phyloP scores from a whole-genome alignment of 2,329 filamentous ascomycete genomes.

The Aspergillus pseudoglaucus region DNA sequence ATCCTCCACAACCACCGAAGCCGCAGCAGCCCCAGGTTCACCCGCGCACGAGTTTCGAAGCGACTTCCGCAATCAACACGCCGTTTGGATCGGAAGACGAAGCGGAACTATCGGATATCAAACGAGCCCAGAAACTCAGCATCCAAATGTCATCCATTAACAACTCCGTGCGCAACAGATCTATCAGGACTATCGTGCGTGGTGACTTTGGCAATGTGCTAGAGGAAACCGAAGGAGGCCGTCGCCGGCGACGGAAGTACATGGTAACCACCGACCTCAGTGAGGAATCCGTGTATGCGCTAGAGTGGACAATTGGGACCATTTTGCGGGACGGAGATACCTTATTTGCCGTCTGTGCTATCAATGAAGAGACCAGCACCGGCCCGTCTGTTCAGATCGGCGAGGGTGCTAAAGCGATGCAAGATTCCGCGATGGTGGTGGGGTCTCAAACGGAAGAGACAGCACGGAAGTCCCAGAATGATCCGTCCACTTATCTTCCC shows the following conservation, averaged over 20 bases:
- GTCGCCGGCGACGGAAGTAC: slow-evolving; percentile 77
- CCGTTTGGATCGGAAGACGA: slow-evolving; percentile 80
- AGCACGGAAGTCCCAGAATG: slow-evolving; percentile 34
- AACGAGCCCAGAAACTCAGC: slow-evolving; percentile 75
- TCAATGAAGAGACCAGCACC: slow-evolving; percentile 67
- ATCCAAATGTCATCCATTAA: slow-evolving; percentile 72
- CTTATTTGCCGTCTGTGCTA: slow-evolving; percentile 83
- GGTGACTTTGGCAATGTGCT: slow-evolving; percentile 72
- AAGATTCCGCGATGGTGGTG: slow-evolving; percentile 67
- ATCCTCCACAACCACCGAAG: neutral
- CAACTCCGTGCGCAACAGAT: slow-evolving; percentile 69
- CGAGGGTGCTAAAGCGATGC: slow-evolving; percentile 68
- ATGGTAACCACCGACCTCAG: slow-evolving; percentile 93
- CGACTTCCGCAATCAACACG: slow-evolving; percentile 52
- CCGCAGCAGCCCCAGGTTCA: slow-evolving; percentile 56
- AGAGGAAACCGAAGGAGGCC: slow-evolving; percentile 69
- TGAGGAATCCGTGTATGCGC: slow-evolving; percentile 85
- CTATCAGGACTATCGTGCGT: slow-evolving; percentile 82
- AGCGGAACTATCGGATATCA: slow-evolving; percentile 75
- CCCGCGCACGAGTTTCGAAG: slow-evolving; percentile 75
- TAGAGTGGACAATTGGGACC: slow-evolving; percentile 97
- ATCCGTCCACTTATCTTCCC: slow-evolving; percentile 21
- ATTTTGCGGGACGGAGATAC: slow-evolving; percentile 92
- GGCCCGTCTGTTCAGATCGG: slow-evolving; percentile 50
- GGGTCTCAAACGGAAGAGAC: slow-evolving; percentile 53